A percentile compares a stretch with the other conserved stretches of the same genome.
Evolutionary conservation across 495 filamentous ascomycete species (phyloP).

Genomic region (Annulohypoxylon nitens): DNA sequence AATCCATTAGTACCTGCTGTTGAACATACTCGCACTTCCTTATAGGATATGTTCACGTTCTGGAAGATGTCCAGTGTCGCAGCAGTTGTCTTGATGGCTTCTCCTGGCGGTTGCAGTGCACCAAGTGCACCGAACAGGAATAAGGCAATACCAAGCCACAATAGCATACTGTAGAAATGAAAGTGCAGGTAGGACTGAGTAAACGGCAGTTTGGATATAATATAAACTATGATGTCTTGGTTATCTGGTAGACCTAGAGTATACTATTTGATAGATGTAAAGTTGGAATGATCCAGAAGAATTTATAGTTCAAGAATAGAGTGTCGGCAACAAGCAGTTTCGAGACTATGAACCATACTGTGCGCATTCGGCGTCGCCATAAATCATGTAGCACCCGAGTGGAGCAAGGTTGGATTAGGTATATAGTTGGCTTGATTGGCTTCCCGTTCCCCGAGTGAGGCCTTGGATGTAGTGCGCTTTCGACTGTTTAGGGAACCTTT

Average conservation of each 20-base stretch:
- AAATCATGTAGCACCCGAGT: slow-evolving; percentile 12
- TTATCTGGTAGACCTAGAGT: slow-evolving; percentile 28
- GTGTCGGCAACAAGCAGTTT: slow-evolving; percentile 29
- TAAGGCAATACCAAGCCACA: slow-evolving; percentile 21
- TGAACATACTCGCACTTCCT: slow-evolving; percentile 20
- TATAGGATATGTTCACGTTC: slow-evolving; percentile 12
- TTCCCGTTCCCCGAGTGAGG: slow-evolving; percentile 16
- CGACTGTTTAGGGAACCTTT: too few species aligned
- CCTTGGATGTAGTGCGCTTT: too few species aligned
- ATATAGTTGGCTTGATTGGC: slow-evolving; percentile 26
- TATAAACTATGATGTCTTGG: slow-evolving; percentile 31
- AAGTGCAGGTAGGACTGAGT: slow-evolving; percentile 31
- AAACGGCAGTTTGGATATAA: slow-evolving; percentile 31
- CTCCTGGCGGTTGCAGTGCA: slow-evolving; percentile 27
- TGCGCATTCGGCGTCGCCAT: slow-evolving; percentile 26
- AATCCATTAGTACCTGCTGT: slow-evolving; percentile 28
- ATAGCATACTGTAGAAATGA: slow-evolving; percentile 28
- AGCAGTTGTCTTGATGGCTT: slow-evolving; percentile 29
- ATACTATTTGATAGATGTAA: slow-evolving; percentile 29
- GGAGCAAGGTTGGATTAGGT: slow-evolving; percentile 9
- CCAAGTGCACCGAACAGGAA: slow-evolving; percentile 28
- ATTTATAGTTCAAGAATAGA: slow-evolving; percentile 31
- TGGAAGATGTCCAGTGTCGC: slow-evolving; percentile 20
- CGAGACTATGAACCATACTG: slow-evolving; percentile 31
- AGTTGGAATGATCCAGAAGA: slow-evolving; percentile 25